Conservation (phyloP, 371 early-diverging fungal genomes). For the Circinella minor region DNA sequence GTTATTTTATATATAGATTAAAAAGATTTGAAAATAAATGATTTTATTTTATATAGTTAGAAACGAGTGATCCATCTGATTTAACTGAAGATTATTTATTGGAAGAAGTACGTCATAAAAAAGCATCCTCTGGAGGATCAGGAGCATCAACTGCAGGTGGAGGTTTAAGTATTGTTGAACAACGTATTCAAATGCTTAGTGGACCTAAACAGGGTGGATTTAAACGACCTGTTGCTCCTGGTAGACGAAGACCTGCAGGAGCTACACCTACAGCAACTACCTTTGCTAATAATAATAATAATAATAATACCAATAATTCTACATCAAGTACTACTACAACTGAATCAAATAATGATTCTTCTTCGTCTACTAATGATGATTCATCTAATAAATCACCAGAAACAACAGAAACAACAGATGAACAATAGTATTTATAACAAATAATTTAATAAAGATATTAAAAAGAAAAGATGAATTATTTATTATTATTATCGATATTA, state of each 20-base stretch:
- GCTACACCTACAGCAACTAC: slow-evolving; percentile 3
- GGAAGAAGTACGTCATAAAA: slow-evolving; percentile 51
- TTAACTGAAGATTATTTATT: slow-evolving; percentile 60
- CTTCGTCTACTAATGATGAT: neutral
- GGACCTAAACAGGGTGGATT: slow-evolving; percentile 44
- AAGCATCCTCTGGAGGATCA: neutral
- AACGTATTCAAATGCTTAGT: slow-evolving; percentile 51
- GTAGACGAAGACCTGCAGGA: slow-evolving; percentile 46
- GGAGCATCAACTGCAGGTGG: neutral
- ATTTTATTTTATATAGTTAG: slow-evolving; percentile 38
- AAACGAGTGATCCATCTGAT: slow-evolving; percentile 73
- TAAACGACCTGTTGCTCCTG: slow-evolving; percentile 55
- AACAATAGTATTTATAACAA: neutral
- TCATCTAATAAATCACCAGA: neutral
- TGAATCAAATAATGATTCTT: neutral
- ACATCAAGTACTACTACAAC: neutral
- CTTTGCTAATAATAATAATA: neutral
- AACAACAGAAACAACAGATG: neutral
- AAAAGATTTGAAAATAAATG: no score
- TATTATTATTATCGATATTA: neutral
- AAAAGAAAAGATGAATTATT: slow-evolving; percentile 6
- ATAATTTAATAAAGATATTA: neutral
- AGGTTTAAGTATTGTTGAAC: slow-evolving; percentile 30
- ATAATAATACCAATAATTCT: neutral
- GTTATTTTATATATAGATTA: neutral